These are phyloP conservation scores for Glaciozyma martinii DNA, from an alignment of 768 basidiomycete species.

Conservation along the genomic window DNA sequence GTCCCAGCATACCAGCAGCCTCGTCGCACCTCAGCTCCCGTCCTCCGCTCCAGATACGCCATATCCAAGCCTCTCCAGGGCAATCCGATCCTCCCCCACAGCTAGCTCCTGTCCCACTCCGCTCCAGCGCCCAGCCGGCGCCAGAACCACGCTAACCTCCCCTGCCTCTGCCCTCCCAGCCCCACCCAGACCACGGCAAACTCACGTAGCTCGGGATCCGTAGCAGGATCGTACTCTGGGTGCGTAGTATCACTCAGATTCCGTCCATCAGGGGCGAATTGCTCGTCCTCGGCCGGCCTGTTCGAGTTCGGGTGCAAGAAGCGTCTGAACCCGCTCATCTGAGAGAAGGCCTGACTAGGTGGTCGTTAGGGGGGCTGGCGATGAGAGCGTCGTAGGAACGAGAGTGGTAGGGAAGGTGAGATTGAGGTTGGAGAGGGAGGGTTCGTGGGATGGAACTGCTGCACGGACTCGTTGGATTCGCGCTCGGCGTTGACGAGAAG, in stretches of 20 bases:
- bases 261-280: slow-evolving; percentile 17
- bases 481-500: too few relatives aligned
- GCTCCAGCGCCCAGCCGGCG: neutral
- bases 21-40: neutral
- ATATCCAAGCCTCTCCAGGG: neutral
- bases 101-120: too few relatives aligned
- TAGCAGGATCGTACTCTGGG: slow-evolving; percentile 29
- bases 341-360: too few relatives aligned
- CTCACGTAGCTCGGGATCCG: slow-evolving; percentile 31
- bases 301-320: slow-evolving; percentile 2
- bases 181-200: neutral
- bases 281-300: slow-evolving; percentile 3
- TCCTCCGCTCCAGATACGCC: neutral
- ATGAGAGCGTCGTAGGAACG: too few relatives aligned
- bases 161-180: neutral
- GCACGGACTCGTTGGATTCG: too few relatives aligned
- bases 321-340: neutral
- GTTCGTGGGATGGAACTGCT: too few relatives aligned
- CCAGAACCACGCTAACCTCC: neutral
- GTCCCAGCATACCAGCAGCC: neutral
- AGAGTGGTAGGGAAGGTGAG: too few relatives aligned
- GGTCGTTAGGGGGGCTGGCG: too few relatives aligned
- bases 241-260: slow-evolving; percentile 24
- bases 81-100: too few relatives aligned
- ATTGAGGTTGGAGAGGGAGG: too few relatives aligned